phyloP scores from a whole-genome alignment of 345 rosid genomes.

The Citrus medica region DNA sequence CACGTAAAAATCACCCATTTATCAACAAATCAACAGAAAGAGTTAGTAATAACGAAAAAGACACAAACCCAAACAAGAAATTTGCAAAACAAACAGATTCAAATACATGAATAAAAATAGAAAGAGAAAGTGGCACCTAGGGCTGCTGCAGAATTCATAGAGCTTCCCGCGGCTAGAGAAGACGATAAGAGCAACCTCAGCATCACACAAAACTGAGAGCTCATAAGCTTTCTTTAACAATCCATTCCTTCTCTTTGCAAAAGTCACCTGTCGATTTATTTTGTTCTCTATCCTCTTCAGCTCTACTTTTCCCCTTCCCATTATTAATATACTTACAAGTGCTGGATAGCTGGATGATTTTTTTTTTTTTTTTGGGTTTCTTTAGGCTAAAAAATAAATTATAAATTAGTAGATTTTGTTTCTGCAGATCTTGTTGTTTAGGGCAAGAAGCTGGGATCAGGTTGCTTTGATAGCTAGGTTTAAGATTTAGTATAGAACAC shows the following conservation, averaged over 20 bases:
- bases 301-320: conserved; percentile 71
- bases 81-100: background rate
- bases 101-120: background rate
- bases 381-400: background rate
- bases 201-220: conserved; percentile 47
- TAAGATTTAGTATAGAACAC: background rate
- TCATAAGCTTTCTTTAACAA: conserved; percentile 50
- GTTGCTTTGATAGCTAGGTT: background rate
- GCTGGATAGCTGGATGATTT: background rate
- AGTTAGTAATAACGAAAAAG: background rate
- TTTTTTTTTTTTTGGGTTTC: too few species aligned
- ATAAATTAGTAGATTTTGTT: background rate
- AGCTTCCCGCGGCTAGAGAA: conserved; percentile 71
- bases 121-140: conserved; percentile 27
- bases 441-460: conserved; percentile 20
- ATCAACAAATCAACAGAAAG: background rate
- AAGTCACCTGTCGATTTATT: conserved; percentile 46
- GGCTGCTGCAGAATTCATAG: conserved; percentile 55
- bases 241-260: conserved; percentile 52
- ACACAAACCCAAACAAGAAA: background rate
- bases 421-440: conserved; percentile 6
- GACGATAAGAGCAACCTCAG: conserved; percentile 58
- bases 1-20: background rate
- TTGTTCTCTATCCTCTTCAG: conserved; percentile 67
- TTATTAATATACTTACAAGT: background rate